phyloP scores from a whole-genome alignment of 371 early-diverging fungal genomes.

The Dinochytrium kinnereticum region DNA sequence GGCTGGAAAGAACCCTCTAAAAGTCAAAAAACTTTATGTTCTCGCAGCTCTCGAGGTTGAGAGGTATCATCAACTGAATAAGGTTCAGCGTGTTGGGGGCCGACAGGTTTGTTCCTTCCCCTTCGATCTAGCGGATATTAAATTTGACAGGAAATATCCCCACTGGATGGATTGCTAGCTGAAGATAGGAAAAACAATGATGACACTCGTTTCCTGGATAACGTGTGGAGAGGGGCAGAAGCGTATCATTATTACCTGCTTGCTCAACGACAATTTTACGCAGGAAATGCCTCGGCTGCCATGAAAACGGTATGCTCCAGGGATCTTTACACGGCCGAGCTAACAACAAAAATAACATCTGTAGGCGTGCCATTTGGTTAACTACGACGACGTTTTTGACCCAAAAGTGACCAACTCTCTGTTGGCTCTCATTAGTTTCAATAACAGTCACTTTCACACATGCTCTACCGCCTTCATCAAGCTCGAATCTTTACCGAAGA shows the following conservation, averaged over 20 bases:
- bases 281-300: constrained; percentile 49
- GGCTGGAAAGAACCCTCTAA: constrained; percentile 42
- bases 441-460: constrained; percentile 46
- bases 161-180: constrained; percentile 51
- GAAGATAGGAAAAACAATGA: constrained; percentile 46
- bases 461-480: constrained; percentile 59
- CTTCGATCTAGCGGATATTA: not conserved
- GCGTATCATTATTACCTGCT: constrained; percentile 62
- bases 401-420: constrained; percentile 47
- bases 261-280: constrained; percentile 58
- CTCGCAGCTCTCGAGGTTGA: constrained; percentile 63
- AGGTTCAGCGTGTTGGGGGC: constrained; percentile 25
- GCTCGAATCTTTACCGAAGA: constrained; percentile 46
- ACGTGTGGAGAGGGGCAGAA: constrained; percentile 62
- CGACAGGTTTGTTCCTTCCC: not conserved
- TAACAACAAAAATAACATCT: not conserved
- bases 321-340: too few species aligned
- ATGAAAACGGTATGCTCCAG: constrained; percentile 49
- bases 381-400: constrained; percentile 57
- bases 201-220: constrained; percentile 49
- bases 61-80: constrained; percentile 49
- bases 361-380: constrained; percentile 52
- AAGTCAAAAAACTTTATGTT: constrained; percentile 59
- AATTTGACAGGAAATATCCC: constrained; percentile 37
- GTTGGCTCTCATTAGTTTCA: constrained; percentile 51